Evolutionary conservation across 164 flowering plant species (phyloP).

Genomic region (Platanus orientalis): DNA sequence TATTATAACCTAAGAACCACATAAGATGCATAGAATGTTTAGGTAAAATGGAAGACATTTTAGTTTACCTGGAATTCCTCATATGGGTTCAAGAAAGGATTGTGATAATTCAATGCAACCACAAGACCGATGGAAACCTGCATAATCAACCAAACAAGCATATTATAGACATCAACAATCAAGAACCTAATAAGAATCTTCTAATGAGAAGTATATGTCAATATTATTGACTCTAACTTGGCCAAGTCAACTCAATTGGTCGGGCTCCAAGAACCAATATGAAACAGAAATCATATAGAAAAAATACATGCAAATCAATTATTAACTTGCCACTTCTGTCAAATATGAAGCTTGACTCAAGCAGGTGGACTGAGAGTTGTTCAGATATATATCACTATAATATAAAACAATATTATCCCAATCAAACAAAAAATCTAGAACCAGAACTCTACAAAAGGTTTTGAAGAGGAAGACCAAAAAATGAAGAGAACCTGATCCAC

Average conservation of each 20-base stretch:
- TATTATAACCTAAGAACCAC: not conserved
- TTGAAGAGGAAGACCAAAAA: no score
- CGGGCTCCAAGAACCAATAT: not conserved
- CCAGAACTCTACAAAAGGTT: no score
- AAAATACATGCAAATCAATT: no score
- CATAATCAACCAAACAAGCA: constrained; percentile 13
- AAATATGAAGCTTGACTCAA: no score
- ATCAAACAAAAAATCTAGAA: no score
- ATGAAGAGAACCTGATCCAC: no score
- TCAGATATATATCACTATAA: no score
- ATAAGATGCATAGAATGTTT: not conserved
- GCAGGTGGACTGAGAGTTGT: no score
- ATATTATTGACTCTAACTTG: not conserved
- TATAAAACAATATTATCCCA: no score
- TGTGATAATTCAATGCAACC: constrained; percentile 83
- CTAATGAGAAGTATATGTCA: not conserved
- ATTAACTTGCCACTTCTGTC: no score
- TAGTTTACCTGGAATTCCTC: constrained; percentile 79
- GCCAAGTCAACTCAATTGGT: not conserved
- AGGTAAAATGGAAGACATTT: not conserved
- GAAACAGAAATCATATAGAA: not conserved
- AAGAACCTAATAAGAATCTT: not conserved
- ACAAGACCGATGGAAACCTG: constrained; percentile 93
- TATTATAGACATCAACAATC: not conserved
- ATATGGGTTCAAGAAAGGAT: constrained; percentile 86